phyloP scores from a whole-genome alignment of 2,329 filamentous ascomycete species.

The Trichophyton equinum region DNA sequence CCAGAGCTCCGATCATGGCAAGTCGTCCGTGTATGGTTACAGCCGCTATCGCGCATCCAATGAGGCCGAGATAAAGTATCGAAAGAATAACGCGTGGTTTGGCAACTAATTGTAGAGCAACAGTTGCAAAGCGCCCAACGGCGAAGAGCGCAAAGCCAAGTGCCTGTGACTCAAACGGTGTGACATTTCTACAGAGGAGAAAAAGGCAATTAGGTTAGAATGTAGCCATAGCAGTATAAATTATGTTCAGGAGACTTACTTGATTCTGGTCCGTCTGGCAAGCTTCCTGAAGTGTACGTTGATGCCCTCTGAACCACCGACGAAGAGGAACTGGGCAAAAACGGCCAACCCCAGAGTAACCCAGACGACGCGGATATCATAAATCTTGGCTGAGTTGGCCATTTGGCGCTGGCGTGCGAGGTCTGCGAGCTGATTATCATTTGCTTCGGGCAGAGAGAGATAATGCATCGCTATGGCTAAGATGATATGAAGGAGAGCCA shows the following conservation, averaged over 20 bases:
- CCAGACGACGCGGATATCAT: slow-evolving; percentile 41
- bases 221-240: slow-evolving; percentile 8
- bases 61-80: slow-evolving; percentile 40
- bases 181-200: slow-evolving; percentile 12
- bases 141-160: slow-evolving; percentile 48
- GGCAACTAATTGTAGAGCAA: slow-evolving; percentile 40
- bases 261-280: slow-evolving; percentile 28
- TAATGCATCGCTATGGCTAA: slow-evolving; percentile 50
- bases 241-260: slow-evolving; percentile 6
- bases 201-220: neutral
- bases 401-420: slow-evolving; percentile 40
- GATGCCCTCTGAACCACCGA: slow-evolving; percentile 47
- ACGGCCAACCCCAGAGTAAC: slow-evolving; percentile 43
- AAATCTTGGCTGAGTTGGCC: slow-evolving; percentile 36
- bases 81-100: slow-evolving; percentile 48
- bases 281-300: slow-evolving; percentile 38
- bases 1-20: slow-evolving; percentile 37
- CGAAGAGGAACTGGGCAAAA: slow-evolving; percentile 47
- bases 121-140: slow-evolving; percentile 45
- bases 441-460: slow-evolving; percentile 49
- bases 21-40: slow-evolving; percentile 37
- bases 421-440: slow-evolving; percentile 47
- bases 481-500: slow-evolving; percentile 47
- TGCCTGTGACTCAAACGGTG: slow-evolving; percentile 35
- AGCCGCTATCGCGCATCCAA: slow-evolving; percentile 40